These are phyloP conservation scores for Drechslerella dactyloides DNA, from an alignment of 2,329 filamentous ascomycete species.

Conservation along the genomic window DNA sequence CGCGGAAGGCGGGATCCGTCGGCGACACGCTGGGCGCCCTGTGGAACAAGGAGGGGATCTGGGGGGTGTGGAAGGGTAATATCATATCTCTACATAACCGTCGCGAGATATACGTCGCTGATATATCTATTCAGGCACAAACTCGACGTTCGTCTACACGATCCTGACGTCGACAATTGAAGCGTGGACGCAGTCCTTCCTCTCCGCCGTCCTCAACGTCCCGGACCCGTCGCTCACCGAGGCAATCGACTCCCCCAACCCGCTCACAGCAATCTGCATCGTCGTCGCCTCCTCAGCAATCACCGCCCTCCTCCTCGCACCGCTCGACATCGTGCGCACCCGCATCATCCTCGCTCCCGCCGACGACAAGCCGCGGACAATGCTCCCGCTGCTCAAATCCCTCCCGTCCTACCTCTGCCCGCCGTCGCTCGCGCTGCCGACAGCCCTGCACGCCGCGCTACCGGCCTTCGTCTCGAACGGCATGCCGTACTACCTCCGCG, in stretches of 20 bases:
- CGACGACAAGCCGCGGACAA: slow-evolving; percentile 75
- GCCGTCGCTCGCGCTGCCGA: slow-evolving; percentile 76
- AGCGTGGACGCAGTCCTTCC: slow-evolving; percentile 85
- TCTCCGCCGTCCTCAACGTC: slow-evolving; percentile 89
- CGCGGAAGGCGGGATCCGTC: slow-evolving; percentile 46
- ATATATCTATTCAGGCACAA: slow-evolving; percentile 65
- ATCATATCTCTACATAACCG: neutral
- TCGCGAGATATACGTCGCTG: too few species aligned
- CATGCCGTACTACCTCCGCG: slow-evolving; percentile 82
- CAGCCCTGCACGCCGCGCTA: slow-evolving; percentile 81
- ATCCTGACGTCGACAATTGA: slow-evolving; percentile 85
- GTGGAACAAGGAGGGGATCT: slow-evolving; percentile 86
- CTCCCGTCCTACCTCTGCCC: slow-evolving; percentile 80
- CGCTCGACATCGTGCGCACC: slow-evolving; percentile 88
- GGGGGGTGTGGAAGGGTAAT: slow-evolving; percentile 84
- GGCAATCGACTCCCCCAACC: slow-evolving; percentile 81
- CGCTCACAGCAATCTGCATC: slow-evolving; percentile 79
- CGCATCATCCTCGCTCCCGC: slow-evolving; percentile 83
- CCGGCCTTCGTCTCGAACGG: slow-evolving; percentile 83
- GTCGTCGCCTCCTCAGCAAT: slow-evolving; percentile 69
- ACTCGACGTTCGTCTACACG: slow-evolving; percentile 89
- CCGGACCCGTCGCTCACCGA: slow-evolving; percentile 80
- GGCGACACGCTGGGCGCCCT: slow-evolving; percentile 80
- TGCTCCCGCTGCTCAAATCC: slow-evolving; percentile 76
- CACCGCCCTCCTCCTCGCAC: slow-evolving; percentile 80